Evolutionary conservation across 2,329 filamentous ascomycete genomes (phyloP), one percentile per base, ranked within the genome.

Genomic region (Pseudogymnoascus sp.): DNA sequence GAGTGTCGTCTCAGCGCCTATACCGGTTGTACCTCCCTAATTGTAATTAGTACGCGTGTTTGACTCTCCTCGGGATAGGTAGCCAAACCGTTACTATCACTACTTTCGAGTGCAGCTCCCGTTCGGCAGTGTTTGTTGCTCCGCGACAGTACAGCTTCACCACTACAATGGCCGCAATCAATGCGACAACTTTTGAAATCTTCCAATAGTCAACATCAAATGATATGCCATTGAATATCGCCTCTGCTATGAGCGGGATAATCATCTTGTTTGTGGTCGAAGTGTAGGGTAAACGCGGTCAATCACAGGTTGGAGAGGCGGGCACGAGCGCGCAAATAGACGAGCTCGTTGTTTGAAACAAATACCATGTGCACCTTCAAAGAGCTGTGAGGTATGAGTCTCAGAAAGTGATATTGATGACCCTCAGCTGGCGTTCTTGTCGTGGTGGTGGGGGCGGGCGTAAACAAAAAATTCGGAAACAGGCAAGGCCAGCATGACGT

Each of bases 91-190:
- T 99, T 59, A 99, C 84, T 80, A 99, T 87, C 47, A 97, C 82
- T 57, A 99, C 91, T 71, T 95, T 95, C 57, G 91, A 91, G 74
- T 97, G 91, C 86, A 99, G 91, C 61, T 88, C 81, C 62, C 90
- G 83, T 71, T 96, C 91, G 25, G 89, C 82, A 41, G 75, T 76
- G 74, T 94, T 97, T 67, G 75, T 77, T 11, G 86, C 82, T 66
- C 94, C 95, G 65, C 84, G 84, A 69, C 87, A 89, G 77, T 88
- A 96, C 69, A 80, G 79, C 78, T 97, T 97, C 25, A 89, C 65
- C 7, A 83, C 62, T 64, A 80, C 78, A 28, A 78, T 67, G n/a
- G 78, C 66, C 66, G 82, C 82, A 61, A 86, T 68, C 20, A 82
- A 70, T 4, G 78, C 75, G 68, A 78, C 78, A 61, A 79, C 74